These are phyloP conservation scores for Geoglossum glabrum DNA, from an alignment of 495 filamentous ascomycete genomes.

Conservation along the genomic window DNA sequence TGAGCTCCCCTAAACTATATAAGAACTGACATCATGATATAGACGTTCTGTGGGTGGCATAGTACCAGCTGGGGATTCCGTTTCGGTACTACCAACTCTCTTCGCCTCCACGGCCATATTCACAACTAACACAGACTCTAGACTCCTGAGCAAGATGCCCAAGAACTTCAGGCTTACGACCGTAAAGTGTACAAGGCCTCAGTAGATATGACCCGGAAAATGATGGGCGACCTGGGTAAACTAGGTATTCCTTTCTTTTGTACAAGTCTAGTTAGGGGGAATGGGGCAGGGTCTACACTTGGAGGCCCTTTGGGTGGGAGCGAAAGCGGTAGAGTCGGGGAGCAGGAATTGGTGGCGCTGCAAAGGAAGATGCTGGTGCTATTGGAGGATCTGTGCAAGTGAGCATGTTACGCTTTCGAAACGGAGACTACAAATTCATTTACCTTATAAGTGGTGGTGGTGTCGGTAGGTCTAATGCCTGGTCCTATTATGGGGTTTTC, in stretches of 20 bases:
- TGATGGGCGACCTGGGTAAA: not conserved
- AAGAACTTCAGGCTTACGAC: conserved; percentile 4
- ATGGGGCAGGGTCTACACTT: not conserved
- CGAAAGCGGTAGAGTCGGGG: not conserved
- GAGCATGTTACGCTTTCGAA: no score
- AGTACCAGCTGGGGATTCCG: not conserved
- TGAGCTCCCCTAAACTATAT: not conserved
- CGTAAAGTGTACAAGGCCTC: conserved; percentile 5
- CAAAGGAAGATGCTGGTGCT: conserved; percentile 6
- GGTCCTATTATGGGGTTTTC: no score
- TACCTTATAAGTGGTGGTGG: no score
- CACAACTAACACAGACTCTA: not conserved
- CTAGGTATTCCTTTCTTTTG: conserved; percentile 9
- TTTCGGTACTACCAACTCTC: not conserved
- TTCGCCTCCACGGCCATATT: not conserved
- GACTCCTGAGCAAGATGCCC: conserved; percentile 5
- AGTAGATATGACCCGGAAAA: conserved; percentile 5
- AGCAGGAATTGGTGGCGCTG: conserved; percentile 1
- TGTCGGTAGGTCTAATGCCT: no score
- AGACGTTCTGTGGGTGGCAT: conserved; percentile 6
- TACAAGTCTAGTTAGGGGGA: not conserved
- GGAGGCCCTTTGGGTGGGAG: not conserved
- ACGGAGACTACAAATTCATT: no score
- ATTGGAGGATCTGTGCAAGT: conserved; percentile 6
- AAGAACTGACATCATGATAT: not conserved